Evolutionary conservation across 148 eudicot species (phyloP), one percentile per base, ranked within the genome.

Genomic region (Euryodendron excelsum): DNA sequence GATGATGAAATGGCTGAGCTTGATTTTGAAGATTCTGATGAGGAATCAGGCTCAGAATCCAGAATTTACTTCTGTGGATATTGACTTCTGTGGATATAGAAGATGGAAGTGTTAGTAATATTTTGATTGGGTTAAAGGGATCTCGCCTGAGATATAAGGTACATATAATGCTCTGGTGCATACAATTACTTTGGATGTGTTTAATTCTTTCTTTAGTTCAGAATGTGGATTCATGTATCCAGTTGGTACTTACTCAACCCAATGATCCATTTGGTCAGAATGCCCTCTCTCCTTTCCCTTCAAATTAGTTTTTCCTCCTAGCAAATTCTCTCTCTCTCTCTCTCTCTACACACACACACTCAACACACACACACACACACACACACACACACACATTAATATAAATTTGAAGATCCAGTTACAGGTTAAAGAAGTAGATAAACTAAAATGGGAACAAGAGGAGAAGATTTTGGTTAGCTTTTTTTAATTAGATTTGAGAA

Each of bases 141-240:
- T 65, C 84, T 80, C 89, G 80, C 52, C 66, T 87, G 33, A 88
- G 84, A 88, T 92, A 88, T 78, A 75, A 88, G 94, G 98, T 94
- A 82, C 58, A 48, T 63, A 58, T 15, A 62, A 45, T 75, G 21
- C 18, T 80, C 15, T 31, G 59, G 13, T 52, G 34, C 25, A 23
- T 25, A 12, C 41, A 47, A 1, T 34, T 20, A 30, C 33, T 17
- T 39, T 53, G 52, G 18, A 36, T 25, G 21, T 39, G 33, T 41
- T 41, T 41, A 2, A 41, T 41, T 41, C 4, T 41, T 41, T 41
- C 4, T 41, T 41, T 41, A 41, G 45, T 41, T 41, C 45, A 41
- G 45, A 41, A 41, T 41, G 45, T 41, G 45, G 8, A 41, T 41
- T 41, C 45, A 41, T 41, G 45, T 41, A 41, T 41, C 9, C 9